Base-by-base conservation (phyloP, 2,329 filamentous ascomycete species). In the Fusarium pseudonygamai region DNA sequence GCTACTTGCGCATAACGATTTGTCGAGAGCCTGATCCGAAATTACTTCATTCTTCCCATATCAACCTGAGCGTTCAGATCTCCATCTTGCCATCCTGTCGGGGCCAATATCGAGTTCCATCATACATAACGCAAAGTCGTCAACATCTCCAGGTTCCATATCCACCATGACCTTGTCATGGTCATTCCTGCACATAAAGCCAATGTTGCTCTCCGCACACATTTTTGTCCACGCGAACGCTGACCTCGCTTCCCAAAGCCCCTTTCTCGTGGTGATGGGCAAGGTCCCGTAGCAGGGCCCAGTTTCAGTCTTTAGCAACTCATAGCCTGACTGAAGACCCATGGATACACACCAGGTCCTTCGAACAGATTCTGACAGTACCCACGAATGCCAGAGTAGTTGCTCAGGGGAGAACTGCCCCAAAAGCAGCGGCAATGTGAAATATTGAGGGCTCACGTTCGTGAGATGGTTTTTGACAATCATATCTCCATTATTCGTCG, bases 321-420 rank as follows among this genome's bases (percentile, higher is more conserved):
- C 45, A 40, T 77, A 78, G 7, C 72, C 60, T 16, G 69, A 65
- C 36, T 75, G 59, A 6, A 78, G 63, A n/a, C 72, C 64, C 30
- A 68, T 65, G 1, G 69, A 72, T 13, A 79, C 43, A 28, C 76
- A 60, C 73, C 78, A 80, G 2, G 78, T 80, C 15, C 80, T 75
- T 11, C 80, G 71, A n/a, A 79, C 60, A 28, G 74, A 77, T 61
- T 81, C 80, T 7, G 79, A 71, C 4, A 81, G 53, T 26, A 81
- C 75, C 79, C 79, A 81, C 8, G 78, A 72, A 37, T 79, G 72
- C 79, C 79, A 81, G 2, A 76, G 49, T 28, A 71, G 67, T 14
- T 72, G 56, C 26, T 71, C 70, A 6, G 55, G 64, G 1, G 67
- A 63, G 15, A 56, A 58, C n/a, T 60, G 65, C 5, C 57, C 60